phyloP scores from a whole-genome alignment of 2,329 filamentous ascomycete genomes.

The Cladorrhinum sp. region DNA sequence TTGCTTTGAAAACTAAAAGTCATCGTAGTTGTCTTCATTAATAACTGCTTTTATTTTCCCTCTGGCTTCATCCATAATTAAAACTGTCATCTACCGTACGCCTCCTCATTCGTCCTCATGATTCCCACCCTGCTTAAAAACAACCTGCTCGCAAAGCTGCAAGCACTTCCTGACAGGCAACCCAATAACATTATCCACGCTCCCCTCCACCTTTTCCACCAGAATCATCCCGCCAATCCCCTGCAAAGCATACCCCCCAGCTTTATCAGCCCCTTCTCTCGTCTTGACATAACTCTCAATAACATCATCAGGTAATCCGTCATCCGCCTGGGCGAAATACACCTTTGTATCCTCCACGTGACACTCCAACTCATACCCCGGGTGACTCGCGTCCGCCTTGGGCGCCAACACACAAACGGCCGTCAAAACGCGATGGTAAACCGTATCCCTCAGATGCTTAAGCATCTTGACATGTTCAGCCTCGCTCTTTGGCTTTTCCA shows the following conservation, averaged over 20 bases:
- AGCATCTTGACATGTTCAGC: conserved; percentile 82
- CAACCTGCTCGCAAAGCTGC: conserved; percentile 81
- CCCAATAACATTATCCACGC: conserved; percentile 91
- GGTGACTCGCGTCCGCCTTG: conserved; percentile 72
- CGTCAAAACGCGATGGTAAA: conserved; percentile 79
- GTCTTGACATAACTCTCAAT: conserved; percentile 77
- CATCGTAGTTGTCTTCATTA: too few relatives aligned
- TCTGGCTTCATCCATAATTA: too few relatives aligned
- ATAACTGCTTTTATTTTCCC: too few relatives aligned
- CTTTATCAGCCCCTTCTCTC: conserved; percentile 91
- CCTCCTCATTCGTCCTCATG: background rate
- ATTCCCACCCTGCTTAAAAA: conserved; percentile 66
- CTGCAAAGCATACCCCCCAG: conserved; percentile 92
- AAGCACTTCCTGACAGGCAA: conserved; percentile 77
- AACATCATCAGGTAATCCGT: conserved; percentile 70
- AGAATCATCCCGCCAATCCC: conserved; percentile 82
- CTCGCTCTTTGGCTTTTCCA: conserved; percentile 87
- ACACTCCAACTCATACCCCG: conserved; percentile 79
- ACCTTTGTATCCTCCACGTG: conserved; percentile 89
- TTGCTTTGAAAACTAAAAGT: too few relatives aligned
- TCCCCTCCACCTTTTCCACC: conserved; percentile 84
- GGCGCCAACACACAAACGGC: conserved; percentile 82
- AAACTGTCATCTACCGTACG: too few relatives aligned
- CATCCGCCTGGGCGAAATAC: conserved; percentile 67
- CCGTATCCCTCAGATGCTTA: conserved; percentile 72